A percentile compares a stretch with the other conserved stretches of the same genome.
phyloP scores from a whole-genome alignment of 1,139 yeast species.

The Candida mesenterica region DNA sequence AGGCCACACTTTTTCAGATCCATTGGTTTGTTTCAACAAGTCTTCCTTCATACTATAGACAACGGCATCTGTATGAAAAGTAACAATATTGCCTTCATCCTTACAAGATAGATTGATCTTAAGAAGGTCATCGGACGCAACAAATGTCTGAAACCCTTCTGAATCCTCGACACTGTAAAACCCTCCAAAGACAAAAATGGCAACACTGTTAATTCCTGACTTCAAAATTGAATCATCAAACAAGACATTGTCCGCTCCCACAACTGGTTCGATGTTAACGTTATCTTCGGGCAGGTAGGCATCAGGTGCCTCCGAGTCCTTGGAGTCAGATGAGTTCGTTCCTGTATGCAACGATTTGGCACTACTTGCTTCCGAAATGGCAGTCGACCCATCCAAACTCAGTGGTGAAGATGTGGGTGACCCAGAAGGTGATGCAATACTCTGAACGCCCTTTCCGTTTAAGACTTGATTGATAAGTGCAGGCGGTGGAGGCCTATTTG shows the following conservation, averaged over 20 bases:
- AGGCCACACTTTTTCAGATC: constrained; percentile 26
- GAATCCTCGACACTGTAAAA: constrained; percentile 21
- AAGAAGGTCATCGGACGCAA: constrained; percentile 36
- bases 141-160: constrained; percentile 22
- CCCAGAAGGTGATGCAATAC: neutral
- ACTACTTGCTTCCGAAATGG: constrained; percentile 1
- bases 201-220: constrained; percentile 20
- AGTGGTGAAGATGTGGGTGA: constrained; percentile 1
- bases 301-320: neutral
- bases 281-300: neutral
- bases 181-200: constrained; percentile 45
- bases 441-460: neutral
- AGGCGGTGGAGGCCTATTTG: constrained; percentile 5
- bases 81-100: constrained; percentile 14
- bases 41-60: constrained; percentile 15
- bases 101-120: constrained; percentile 32
- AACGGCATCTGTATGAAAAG: constrained; percentile 25
- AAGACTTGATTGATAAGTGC: neutral
- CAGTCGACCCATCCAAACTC: neutral
- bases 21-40: constrained; percentile 9
- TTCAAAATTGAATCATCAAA: constrained; percentile 16
- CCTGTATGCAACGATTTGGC: neutral
- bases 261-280: constrained; percentile 1
- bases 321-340: neutral
- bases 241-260: constrained; percentile 7